phyloP scores from a whole-genome alignment of 495 filamentous ascomycete species.

The Podospora sp. region DNA sequence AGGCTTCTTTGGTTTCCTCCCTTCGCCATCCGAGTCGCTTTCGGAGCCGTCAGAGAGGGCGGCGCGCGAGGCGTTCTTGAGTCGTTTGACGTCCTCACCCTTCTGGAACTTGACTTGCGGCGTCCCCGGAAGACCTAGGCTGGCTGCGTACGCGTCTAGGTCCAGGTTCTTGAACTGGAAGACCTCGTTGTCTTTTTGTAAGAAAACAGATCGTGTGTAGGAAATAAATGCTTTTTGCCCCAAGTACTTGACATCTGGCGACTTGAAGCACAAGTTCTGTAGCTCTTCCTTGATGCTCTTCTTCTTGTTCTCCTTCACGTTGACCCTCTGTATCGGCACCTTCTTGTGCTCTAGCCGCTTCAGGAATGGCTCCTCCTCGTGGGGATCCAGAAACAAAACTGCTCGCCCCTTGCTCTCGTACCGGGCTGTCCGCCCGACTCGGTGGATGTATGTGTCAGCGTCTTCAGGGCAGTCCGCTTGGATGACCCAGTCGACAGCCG shows the following conservation, averaged over 20 bases:
- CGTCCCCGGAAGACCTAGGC: constrained; percentile 84
- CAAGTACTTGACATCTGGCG: constrained; percentile 90
- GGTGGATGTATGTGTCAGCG: constrained; percentile 95
- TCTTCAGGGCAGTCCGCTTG: constrained; percentile 96
- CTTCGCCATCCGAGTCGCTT: constrained; percentile 43
- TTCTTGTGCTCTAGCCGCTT: constrained; percentile 82
- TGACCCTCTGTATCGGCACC: constrained; percentile 80
- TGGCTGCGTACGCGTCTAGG: constrained; percentile 81
- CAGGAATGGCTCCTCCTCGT: constrained; percentile 85
- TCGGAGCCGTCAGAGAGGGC: constrained; percentile 56
- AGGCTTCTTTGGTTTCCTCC: constrained; percentile 60
- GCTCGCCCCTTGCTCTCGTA: constrained; percentile 86
- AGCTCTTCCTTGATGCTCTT: constrained; percentile 79
- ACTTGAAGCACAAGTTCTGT: constrained; percentile 93
- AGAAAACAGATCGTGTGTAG: constrained; percentile 77
- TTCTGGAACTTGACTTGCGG: constrained; percentile 91
- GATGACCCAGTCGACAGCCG: constrained; percentile 96
- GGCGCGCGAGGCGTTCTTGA: constrained; percentile 81
- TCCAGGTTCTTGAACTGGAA: constrained; percentile 81
- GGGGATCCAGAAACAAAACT: constrained; percentile 89
- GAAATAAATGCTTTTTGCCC: constrained; percentile 94
- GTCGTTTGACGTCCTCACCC: constrained; percentile 77
- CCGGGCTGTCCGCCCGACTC: constrained; percentile 92
- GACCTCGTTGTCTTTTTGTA: constrained; percentile 90
- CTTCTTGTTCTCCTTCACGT: constrained; percentile 86